These are phyloP conservation scores for Xylaria arbuscula DNA, from an alignment of 2,329 filamentous ascomycete genomes.

Conservation along the genomic window DNA sequence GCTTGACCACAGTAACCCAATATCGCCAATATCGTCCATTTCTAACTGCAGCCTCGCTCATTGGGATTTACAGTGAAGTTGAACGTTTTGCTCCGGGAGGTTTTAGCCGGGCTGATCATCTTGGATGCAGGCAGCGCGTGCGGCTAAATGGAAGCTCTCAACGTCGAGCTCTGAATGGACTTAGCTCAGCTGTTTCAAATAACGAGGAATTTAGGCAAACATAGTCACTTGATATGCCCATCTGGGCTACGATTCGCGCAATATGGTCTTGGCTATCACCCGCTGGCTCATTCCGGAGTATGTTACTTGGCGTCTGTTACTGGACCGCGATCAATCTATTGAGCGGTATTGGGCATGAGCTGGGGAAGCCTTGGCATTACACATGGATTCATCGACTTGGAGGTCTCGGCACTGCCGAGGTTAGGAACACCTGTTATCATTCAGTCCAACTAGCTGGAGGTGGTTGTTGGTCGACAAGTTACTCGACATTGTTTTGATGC, in stretches of 20 bases:
- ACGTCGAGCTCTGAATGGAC: slow-evolving; percentile 35
- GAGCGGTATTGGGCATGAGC: slow-evolving; percentile 18
- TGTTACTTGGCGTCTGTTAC: slow-evolving; percentile 24
- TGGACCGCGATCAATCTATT: slow-evolving; percentile 24
- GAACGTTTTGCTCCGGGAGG: slow-evolving; percentile 31
- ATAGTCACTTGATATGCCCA: slow-evolving; percentile 16
- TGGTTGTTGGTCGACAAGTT: background rate
- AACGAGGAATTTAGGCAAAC: slow-evolving; percentile 45
- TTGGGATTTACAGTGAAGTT: slow-evolving; percentile 16
- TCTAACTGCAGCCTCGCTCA: slow-evolving; percentile 15
- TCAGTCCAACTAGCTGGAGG: background rate
- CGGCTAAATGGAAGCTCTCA: slow-evolving; percentile 46
- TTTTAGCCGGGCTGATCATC: slow-evolving; percentile 40
- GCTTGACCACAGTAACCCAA: slow-evolving; percentile 24
- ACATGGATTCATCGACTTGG: slow-evolving; percentile 8
- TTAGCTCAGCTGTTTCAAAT: slow-evolving; percentile 46
- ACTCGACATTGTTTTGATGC: background rate
- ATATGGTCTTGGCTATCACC: slow-evolving; percentile 14
- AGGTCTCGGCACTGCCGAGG: slow-evolving; percentile 9
- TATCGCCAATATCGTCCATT: slow-evolving; percentile 21
- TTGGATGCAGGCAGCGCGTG: slow-evolving; percentile 32
- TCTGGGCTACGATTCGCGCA: slow-evolving; percentile 28
- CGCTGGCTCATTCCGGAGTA: slow-evolving; percentile 26
- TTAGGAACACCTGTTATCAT: background rate
- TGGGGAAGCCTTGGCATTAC: slow-evolving; percentile 38